Evolutionary conservation across 257 asterid species (phyloP).

Genomic region (Solanum arcanum): DNA sequence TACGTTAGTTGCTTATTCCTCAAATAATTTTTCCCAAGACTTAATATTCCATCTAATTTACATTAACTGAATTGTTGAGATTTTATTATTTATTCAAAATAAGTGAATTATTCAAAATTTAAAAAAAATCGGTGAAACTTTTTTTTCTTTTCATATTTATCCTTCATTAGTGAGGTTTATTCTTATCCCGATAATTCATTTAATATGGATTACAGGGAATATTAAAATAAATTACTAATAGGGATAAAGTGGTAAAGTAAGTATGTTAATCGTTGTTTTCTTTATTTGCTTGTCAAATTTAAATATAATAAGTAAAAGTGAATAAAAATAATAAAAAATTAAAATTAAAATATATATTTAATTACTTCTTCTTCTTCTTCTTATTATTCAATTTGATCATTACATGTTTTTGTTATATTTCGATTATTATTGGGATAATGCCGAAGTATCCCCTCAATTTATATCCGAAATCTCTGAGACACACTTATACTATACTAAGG

Average conservation of each 20-base stretch:
- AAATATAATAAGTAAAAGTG: background rate
- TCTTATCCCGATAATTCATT: background rate
- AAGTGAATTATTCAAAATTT: too few relatives aligned
- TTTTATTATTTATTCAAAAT: too few relatives aligned
- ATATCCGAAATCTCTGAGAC: too few relatives aligned
- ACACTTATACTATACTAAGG: too few relatives aligned
- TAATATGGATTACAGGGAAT: background rate
- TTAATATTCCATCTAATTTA: background rate
- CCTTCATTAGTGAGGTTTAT: background rate
- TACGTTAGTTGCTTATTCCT: background rate
- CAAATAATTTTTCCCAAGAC: too few relatives aligned
- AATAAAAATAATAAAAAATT: background rate
- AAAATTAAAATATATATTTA: background rate
- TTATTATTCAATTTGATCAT: too few relatives aligned
- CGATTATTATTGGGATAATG: too few relatives aligned
- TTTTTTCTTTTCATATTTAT: too few relatives aligned
- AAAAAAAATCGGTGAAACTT: accelerated
- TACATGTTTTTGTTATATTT: too few relatives aligned
- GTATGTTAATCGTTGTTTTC: accelerated
- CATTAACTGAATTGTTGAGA: too few relatives aligned
- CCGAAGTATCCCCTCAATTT: too few relatives aligned
- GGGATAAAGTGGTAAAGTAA: background rate
- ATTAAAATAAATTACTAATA: background rate
- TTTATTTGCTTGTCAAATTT: background rate
- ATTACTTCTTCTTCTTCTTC: too few relatives aligned